Conservation (phyloP, 2,329 filamentous ascomycete genomes). For the Claviceps maximensis region DNA sequence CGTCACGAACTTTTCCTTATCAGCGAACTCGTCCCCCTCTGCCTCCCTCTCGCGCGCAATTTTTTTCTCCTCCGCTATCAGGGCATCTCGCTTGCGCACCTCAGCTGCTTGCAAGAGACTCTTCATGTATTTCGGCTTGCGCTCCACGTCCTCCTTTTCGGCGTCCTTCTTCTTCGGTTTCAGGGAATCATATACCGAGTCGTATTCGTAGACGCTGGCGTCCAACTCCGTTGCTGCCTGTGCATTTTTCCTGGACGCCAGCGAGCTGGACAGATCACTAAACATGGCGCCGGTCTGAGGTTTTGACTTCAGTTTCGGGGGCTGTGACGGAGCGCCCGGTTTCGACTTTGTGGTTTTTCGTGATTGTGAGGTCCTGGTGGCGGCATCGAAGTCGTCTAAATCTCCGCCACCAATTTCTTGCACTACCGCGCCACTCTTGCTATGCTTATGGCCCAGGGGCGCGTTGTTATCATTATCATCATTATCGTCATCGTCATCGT, state of each 20-base stretch:
- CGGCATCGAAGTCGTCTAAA: slow-evolving; percentile 34
- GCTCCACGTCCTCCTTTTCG: slow-evolving; percentile 38
- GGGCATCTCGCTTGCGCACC: slow-evolving; percentile 61
- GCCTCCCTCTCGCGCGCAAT: slow-evolving; percentile 64
- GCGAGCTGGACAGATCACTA: slow-evolving; percentile 52
- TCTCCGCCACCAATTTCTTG: slow-evolving; percentile 55
- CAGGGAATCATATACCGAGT: slow-evolving; percentile 66
- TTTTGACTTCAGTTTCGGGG: slow-evolving; percentile 33
- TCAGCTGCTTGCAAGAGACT: slow-evolving; percentile 61
- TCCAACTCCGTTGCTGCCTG: slow-evolving; percentile 55
- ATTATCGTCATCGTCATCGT: slow-evolving; percentile 18
- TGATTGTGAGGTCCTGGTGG: slow-evolving; percentile 12
- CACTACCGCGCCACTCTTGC: slow-evolving; percentile 23
- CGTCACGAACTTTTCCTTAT: slow-evolving; percentile 79
- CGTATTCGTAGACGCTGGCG: slow-evolving; percentile 72
- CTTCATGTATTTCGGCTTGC: slow-evolving; percentile 67
- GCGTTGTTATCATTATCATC: slow-evolving; percentile 25
- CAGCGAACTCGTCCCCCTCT: slow-evolving; percentile 68
- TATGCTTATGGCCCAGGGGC: slow-evolving; percentile 35
- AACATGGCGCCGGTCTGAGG: slow-evolving; percentile 32
- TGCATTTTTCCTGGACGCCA: slow-evolving; percentile 49
- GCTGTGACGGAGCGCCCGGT: slow-evolving; percentile 20
- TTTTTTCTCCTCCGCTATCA: slow-evolving; percentile 69
- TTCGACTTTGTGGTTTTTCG: slow-evolving; percentile 22
- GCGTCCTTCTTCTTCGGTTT: slow-evolving; percentile 52